Percentiles rank a stretch among this genome's conserved stretches.
These are phyloP conservation scores for Gossypium gossypioides DNA, from an alignment of 441 rosid species.

Conservation along the genomic window DNA sequence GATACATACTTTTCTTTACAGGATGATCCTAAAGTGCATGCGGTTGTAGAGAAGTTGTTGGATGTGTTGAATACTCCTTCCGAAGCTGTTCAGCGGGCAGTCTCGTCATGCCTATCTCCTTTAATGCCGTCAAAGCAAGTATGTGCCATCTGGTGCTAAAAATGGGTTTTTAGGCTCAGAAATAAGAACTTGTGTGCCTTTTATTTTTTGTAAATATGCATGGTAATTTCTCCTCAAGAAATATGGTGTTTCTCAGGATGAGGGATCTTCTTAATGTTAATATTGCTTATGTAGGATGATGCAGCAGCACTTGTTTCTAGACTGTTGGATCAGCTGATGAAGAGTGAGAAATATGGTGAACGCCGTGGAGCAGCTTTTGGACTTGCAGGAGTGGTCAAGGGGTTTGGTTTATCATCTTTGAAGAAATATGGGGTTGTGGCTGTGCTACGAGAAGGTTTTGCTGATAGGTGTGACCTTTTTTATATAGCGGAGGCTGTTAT, in stretches of 20 bases:
- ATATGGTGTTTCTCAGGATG: neutral
- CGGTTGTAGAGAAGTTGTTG: slow-evolving; percentile 90
- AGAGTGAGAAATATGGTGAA: slow-evolving; percentile 93
- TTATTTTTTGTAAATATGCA: neutral
- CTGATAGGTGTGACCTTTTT: slow-evolving; percentile 56
- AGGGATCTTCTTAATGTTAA: slow-evolving; percentile 2
- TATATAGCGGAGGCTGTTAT: neutral
- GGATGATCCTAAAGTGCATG: slow-evolving; percentile 96
- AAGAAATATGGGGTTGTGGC: slow-evolving; percentile 66
- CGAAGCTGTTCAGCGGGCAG: slow-evolving; percentile 99
- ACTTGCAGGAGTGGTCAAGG: slow-evolving; percentile 89
- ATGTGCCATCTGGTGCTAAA: slow-evolving; percentile 23
- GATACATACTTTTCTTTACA: slow-evolving; percentile 27
- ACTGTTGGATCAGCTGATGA: slow-evolving; percentile 77
- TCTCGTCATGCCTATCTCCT: slow-evolving; percentile 84
- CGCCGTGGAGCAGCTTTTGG: slow-evolving; percentile 99
- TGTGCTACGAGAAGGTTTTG: slow-evolving; percentile 59
- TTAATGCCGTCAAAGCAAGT: slow-evolving; percentile 75
- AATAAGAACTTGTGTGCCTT: neutral
- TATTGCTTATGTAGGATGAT: slow-evolving; percentile 50
- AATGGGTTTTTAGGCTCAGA: slow-evolving; percentile 7
- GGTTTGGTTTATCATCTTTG: slow-evolving; percentile 83
- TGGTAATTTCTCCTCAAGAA: neutral
- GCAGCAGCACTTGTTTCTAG: slow-evolving; percentile 66
- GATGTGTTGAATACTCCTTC: slow-evolving; percentile 97